Percentiles rank a stretch among this genome's conserved stretches.
Evolutionary conservation across 306 rosid species (phyloP).

Genomic region (Sechiopsis laciniata): DNA sequence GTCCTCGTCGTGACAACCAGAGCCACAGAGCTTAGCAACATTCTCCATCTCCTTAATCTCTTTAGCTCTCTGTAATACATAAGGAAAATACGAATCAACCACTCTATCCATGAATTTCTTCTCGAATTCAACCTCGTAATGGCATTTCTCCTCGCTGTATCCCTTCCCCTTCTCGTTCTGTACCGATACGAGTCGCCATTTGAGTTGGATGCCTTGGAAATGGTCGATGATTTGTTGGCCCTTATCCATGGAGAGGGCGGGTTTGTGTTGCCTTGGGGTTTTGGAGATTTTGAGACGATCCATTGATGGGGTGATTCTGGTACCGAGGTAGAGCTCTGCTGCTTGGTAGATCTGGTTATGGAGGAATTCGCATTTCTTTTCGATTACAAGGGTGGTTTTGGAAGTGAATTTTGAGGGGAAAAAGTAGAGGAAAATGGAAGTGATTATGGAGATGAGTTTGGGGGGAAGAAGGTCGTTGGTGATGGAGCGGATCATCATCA

Average conservation of each 20-base stretch:
- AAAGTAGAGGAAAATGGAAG: background rate
- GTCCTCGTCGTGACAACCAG: background rate
- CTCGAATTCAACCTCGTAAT: background rate
- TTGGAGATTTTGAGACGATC: conserved; percentile 8
- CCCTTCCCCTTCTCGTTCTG: background rate
- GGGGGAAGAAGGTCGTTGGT: conserved; percentile 1
- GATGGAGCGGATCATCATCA: background rate
- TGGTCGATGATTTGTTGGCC: background rate
- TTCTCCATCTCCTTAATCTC: conserved; percentile 2
- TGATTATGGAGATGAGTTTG: background rate
- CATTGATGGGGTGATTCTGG: background rate
- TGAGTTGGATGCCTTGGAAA: background rate
- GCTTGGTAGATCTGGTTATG: background rate
- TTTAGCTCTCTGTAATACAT: background rate
- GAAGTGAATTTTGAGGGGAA: background rate
- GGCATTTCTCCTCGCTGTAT: background rate
- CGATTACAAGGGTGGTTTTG: background rate
- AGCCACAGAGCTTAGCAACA: background rate
- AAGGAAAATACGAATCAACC: background rate
- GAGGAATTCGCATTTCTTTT: background rate
- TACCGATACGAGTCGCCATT: background rate
- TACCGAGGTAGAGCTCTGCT: background rate
- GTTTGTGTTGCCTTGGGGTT: background rate
- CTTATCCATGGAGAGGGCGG: background rate
- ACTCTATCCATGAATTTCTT: background rate